phyloP scores from a whole-genome alignment of 108 stramenopile species.

The Asterionellopsis glacialis region DNA sequence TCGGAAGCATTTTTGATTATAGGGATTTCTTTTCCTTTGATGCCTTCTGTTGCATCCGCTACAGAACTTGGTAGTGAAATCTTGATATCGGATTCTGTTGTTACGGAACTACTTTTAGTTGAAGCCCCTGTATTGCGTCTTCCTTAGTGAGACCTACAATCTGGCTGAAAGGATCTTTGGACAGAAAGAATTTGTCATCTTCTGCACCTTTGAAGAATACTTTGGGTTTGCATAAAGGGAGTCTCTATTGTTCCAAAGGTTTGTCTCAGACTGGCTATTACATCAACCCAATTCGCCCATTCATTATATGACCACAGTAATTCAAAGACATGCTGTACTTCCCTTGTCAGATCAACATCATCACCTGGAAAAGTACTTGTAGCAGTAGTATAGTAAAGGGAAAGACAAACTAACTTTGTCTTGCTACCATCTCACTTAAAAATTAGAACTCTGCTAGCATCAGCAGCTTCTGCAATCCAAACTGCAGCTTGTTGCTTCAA shows the following conservation, averaged over 20 bases:
- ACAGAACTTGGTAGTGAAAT: too few species aligned
- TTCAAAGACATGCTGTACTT: constrained; percentile 6
- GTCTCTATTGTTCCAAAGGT: neutral
- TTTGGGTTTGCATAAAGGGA: neutral
- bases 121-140: neutral
- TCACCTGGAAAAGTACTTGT: neutral
- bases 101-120: too few species aligned
- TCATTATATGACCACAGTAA: neutral
- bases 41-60: too few species aligned
- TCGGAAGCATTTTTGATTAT: too few species aligned
- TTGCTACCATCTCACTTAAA: constrained; percentile 5
- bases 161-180: neutral
- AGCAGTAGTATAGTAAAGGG: neutral
- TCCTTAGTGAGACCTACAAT: neutral
- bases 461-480: constrained; percentile 1
- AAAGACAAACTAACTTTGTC: constrained; percentile 3
- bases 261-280: constrained; percentile 6
- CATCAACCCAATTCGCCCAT: neutral
- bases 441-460: neutral
- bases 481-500: constrained; percentile 3
- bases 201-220: neutral
- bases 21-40: too few species aligned
- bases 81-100: too few species aligned
- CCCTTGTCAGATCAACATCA: constrained; percentile 1
- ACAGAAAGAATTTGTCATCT: neutral